These are phyloP conservation scores for Coemansia sp. DNA, from an alignment of 192 early-diverging fungal species.

Conservation along the genomic window DNA sequence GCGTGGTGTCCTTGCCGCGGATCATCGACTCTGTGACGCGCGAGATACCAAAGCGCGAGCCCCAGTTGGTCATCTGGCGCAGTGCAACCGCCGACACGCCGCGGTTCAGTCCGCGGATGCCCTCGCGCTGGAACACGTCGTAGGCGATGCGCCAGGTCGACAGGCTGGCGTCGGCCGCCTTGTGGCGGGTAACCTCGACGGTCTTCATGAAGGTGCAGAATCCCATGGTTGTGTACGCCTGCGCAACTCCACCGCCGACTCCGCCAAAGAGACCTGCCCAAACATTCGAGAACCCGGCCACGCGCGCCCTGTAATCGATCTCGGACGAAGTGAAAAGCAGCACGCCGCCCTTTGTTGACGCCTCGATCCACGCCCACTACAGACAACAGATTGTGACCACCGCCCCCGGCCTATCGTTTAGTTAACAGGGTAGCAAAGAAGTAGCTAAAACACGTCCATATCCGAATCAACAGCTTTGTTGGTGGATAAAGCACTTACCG, in stretches of 20 bases:
- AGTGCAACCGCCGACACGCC: conserved; percentile 98
- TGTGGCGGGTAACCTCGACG: conserved; percentile 96
- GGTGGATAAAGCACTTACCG: conserved; percentile 47
- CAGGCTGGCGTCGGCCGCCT: conserved; percentile 62
- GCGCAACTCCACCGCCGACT: conserved; percentile 90
- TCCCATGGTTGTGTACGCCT: conserved; percentile 99
- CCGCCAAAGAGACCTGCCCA: conserved; percentile 89
- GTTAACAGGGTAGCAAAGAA: too few relatives aligned
- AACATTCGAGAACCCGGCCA: conserved; percentile 36
- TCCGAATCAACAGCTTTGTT: too few relatives aligned
- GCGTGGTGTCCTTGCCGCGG: conserved; percentile 63
- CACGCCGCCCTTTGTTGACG: conserved; percentile 77
- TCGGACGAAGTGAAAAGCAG: conserved; percentile 72
- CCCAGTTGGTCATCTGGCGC: conserved; percentile 98
- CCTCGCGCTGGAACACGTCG: conserved; percentile 91
- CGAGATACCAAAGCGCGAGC: conserved; percentile 87
- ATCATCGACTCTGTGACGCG: conserved; percentile 64
- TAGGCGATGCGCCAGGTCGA: conserved; percentile 82
- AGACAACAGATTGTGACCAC: not conserved
- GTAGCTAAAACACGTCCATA: too few relatives aligned
- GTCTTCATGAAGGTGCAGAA: conserved; percentile 99
- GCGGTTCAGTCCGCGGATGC: conserved; percentile 96
- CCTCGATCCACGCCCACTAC: conserved; percentile 77
- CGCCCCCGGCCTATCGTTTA: not conserved
- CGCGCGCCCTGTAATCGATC: conserved; percentile 63